Percentiles rank a stretch among this genome's conserved stretches.
phyloP scores from a whole-genome alignment of 2,329 filamentous ascomycete genomes.

The Trichoderma koningiopsis region DNA sequence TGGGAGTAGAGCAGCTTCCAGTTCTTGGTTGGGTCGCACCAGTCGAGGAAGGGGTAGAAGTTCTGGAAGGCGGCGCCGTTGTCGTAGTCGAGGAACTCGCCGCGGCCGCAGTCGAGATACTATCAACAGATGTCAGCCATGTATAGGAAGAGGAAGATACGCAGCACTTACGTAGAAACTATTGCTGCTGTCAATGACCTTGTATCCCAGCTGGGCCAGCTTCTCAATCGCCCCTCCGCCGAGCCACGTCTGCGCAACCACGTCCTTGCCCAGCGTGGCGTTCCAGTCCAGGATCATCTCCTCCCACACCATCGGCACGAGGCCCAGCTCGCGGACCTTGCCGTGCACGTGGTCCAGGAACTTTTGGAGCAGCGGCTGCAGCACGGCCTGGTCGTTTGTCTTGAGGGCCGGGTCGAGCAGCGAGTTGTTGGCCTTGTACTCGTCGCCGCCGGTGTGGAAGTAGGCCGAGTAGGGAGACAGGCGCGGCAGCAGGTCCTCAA shows the following conservation, averaged over 20 bases:
- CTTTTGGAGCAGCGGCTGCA: conserved; percentile 75
- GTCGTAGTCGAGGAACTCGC: conserved; percentile 74
- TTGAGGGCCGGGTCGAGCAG: conserved; percentile 71
- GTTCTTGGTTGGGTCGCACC: conserved; percentile 77
- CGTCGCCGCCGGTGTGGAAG: conserved; percentile 88
- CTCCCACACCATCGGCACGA: conserved; percentile 83
- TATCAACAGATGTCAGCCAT: conserved; percentile 34
- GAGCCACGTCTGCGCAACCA: conserved; percentile 79
- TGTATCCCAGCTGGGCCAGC: conserved; percentile 64
- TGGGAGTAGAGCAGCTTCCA: conserved; percentile 83
- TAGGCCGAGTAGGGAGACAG: conserved; percentile 68
- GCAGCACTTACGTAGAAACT: conserved; percentile 67
- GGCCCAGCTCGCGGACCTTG: conserved; percentile 62
- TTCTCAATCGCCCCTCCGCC: conserved; percentile 62
- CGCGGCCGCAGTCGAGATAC: conserved; percentile 83
- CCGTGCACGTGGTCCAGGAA: conserved; percentile 73
- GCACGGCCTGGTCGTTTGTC: conserved; percentile 64
- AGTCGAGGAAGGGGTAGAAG: conserved; percentile 74
- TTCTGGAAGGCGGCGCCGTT: conserved; percentile 52
- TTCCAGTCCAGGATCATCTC: conserved; percentile 83
- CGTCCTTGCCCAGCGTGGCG: conserved; percentile 68
- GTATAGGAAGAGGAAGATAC: neutral
- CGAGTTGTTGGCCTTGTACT: conserved; percentile 71
- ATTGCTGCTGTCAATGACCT: conserved; percentile 75
- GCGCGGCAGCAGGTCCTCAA: conserved; percentile 75